Percentiles rank a stretch among this genome's conserved stretches.
Evolutionary conservation across 164 flowering plant genomes (phyloP).

Genomic region (Kingdonia uniflora): DNA sequence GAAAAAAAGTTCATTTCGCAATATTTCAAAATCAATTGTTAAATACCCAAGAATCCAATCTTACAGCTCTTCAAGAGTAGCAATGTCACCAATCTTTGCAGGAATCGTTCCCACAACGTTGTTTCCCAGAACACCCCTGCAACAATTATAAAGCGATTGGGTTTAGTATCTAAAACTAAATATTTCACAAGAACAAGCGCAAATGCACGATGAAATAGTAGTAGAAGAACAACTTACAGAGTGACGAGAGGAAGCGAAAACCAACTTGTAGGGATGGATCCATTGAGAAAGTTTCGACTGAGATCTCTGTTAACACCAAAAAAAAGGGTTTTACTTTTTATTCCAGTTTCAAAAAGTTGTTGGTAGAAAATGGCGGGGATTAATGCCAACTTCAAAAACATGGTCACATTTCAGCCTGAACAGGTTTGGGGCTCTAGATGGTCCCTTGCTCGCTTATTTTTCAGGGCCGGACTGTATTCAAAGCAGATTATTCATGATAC

Average conservation of each 20-base stretch:
- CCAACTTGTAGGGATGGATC: constrained; percentile 23
- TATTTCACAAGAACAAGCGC: not conserved
- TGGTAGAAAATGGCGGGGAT: not conserved
- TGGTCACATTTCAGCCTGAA: not conserved
- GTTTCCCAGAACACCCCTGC: constrained; percentile 61
- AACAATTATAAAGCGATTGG: not conserved
- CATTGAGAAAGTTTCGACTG: constrained; percentile 23
- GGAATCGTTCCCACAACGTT: constrained; percentile 38
- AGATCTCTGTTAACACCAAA: constrained; percentile 48
- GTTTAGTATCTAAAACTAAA: not conserved
- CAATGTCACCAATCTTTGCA: constrained; percentile 14
- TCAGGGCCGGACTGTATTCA: not conserved
- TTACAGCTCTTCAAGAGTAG: constrained; percentile 17
- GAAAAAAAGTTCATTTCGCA: no score
- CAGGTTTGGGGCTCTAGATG: not conserved
- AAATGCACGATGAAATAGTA: no score
- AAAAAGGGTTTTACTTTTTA: not conserved
- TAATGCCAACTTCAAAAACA: not conserved
- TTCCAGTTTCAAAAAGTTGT: not conserved
- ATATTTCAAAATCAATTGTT: no score
- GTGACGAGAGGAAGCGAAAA: constrained; percentile 32
- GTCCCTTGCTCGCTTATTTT: not conserved
- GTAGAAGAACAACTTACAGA: constrained; percentile 38
- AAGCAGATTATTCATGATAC: not conserved
- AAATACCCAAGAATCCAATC: no score